These are phyloP conservation scores for Calonectria leucothoes DNA, from an alignment of 2,329 filamentous ascomycete genomes.

Conservation along the genomic window DNA sequence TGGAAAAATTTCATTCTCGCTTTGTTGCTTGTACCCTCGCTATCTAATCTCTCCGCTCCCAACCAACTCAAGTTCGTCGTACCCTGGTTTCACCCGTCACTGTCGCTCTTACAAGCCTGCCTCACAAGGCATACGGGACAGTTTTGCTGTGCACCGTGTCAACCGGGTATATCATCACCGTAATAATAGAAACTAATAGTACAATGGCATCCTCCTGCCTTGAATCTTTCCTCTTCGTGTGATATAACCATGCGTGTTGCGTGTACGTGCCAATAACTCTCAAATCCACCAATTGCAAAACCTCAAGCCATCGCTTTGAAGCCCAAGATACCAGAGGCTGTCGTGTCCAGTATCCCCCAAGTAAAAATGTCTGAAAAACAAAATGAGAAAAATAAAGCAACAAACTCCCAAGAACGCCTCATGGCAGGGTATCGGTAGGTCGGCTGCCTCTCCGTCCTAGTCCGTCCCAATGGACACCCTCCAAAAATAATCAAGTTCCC, in stretches of 20 bases:
- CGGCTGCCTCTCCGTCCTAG: conserved; percentile 34
- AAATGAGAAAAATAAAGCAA: conserved; percentile 27
- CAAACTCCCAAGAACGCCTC: conserved; percentile 39
- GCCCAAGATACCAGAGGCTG: conserved; percentile 21
- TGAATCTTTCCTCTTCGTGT: neutral
- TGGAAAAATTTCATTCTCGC: conserved; percentile 10
- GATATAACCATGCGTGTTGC: conserved; percentile 29
- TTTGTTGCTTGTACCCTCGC: conserved; percentile 20
- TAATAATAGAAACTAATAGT: conserved; percentile 42
- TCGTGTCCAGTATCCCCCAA: conserved; percentile 20
- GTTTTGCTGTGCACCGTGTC: conserved; percentile 27
- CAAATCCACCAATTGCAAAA: conserved; percentile 14
- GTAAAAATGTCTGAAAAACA: neutral
- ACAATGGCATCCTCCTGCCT: conserved; percentile 26
- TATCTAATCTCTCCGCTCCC: conserved; percentile 4
- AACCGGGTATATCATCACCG: conserved; percentile 42
- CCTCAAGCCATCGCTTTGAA: conserved; percentile 38
- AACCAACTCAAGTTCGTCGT: neutral
- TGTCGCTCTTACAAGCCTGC: conserved; percentile 18
- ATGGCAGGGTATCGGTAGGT: conserved; percentile 45
- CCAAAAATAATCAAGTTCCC: conserved; percentile 35
- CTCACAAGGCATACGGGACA: conserved; percentile 24
- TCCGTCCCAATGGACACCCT: conserved; percentile 20
- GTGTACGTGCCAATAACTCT: conserved; percentile 11
- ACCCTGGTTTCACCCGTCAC: conserved; percentile 21